A percentile compares a stretch with the other conserved stretches of the same genome.
These are phyloP conservation scores for Neurospora pannonica DNA, from an alignment of 495 filamentous ascomycete species.

Conservation along the genomic window DNA sequence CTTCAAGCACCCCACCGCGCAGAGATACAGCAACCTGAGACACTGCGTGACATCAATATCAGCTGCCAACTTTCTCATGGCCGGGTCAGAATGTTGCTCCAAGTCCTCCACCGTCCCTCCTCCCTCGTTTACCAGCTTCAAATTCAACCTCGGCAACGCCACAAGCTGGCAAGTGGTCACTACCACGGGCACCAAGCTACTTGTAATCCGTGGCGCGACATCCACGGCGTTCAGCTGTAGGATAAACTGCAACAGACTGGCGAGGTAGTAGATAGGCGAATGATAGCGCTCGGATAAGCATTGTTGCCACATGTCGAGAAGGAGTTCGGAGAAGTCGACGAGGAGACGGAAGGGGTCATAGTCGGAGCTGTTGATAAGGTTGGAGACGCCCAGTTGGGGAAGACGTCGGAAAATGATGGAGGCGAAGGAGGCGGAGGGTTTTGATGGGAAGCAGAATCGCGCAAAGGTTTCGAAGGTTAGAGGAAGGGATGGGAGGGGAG, in stretches of 20 bases:
- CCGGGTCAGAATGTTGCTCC: constrained; percentile 12
- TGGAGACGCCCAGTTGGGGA: constrained; percentile 24
- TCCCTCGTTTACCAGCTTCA: constrained; percentile 3
- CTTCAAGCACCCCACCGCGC: constrained; percentile 29
- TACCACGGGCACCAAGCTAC: constrained; percentile 32
- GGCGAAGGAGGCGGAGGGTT: constrained; percentile 28
- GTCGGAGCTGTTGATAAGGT: neutral
- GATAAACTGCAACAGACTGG: constrained; percentile 27
- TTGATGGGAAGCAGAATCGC: constrained; percentile 30
- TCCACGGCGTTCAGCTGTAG: constrained; percentile 29
- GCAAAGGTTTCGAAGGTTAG: constrained; percentile 35
- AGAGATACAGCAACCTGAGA: constrained; percentile 30
- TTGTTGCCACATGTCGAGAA: constrained; percentile 36
- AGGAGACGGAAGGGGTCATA: constrained; percentile 28
- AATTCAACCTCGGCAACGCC: constrained; percentile 15
- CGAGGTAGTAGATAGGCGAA: constrained; percentile 34
- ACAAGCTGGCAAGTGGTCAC: constrained; percentile 24
- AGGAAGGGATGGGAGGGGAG: constrained; percentile 22
- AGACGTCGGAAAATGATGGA: constrained; percentile 36
- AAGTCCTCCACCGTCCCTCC: constrained; percentile 13
- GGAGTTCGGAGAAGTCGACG: constrained; percentile 33
- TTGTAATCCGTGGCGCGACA: constrained; percentile 33
- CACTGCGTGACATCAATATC: constrained; percentile 32
- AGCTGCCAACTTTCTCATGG: constrained; percentile 11
- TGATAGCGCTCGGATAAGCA: constrained; percentile 33